Evolutionary conservation across 2,329 filamentous ascomycete genomes (phyloP).

Genomic region (Colletotrichum lupini): DNA sequence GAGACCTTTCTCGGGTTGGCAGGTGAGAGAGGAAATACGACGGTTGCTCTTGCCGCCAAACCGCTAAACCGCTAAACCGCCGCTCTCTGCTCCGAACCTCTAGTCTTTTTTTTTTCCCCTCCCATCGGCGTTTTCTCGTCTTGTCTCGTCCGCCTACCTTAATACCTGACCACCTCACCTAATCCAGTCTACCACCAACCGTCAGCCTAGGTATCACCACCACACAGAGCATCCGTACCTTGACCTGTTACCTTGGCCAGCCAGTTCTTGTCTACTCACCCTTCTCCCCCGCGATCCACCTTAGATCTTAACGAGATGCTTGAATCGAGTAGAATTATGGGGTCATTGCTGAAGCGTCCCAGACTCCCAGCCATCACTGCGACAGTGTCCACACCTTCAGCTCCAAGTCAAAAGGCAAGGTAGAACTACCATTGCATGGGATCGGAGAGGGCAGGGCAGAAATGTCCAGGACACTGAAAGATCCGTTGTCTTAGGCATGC

Average conservation of each 20-base stretch:
- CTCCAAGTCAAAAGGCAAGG: neutral
- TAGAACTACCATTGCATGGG: slow-evolving; percentile 6
- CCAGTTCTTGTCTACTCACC: neutral
- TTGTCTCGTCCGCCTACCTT: neutral
- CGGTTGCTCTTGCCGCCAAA: slow-evolving; percentile 22
- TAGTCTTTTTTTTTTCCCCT: neutral
- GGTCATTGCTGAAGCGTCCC: neutral
- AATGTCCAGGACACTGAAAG: neutral
- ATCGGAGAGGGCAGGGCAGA: slow-evolving; percentile 14
- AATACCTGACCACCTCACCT: neutral
- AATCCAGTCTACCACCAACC: too few species aligned
- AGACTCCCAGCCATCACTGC: slow-evolving; percentile 15
- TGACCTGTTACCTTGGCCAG: neutral
- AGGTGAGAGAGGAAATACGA: slow-evolving; percentile 11
- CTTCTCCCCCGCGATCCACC: slow-evolving; percentile 32
- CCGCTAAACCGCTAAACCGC: slow-evolving; percentile 19
- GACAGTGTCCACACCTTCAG: slow-evolving; percentile 5
- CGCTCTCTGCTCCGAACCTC: slow-evolving; percentile 1
- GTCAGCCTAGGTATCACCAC: too few species aligned
- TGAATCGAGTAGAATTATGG: slow-evolving; percentile 33
- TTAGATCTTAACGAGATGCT: slow-evolving; percentile 35
- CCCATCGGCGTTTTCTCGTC: neutral
- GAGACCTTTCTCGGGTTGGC: slow-evolving; percentile 9
- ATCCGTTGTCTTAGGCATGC: neutral
- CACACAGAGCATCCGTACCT: too few species aligned